These are phyloP conservation scores for Scopulariopsis brevicaulis DNA, from an alignment of 2,329 filamentous ascomycete genomes.

Conservation along the genomic window DNA sequence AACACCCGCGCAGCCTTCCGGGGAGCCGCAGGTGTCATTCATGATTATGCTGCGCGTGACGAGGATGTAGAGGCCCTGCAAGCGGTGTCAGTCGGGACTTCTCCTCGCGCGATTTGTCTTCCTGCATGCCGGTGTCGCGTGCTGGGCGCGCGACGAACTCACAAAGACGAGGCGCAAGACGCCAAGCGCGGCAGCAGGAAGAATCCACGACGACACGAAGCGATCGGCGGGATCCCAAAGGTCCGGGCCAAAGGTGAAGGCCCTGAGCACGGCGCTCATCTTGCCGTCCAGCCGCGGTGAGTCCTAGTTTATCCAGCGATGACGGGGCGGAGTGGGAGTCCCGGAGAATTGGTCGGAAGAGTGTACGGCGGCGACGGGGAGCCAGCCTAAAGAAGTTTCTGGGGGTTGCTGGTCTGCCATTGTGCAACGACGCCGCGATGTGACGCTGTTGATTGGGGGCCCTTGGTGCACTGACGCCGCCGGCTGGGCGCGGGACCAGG, in stretches of 20 bases:
- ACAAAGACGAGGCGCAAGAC: slow-evolving; percentile 42
- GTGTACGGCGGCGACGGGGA: not conserved
- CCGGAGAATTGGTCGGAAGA: not conserved
- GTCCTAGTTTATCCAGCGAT: not conserved
- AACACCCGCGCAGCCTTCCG: slow-evolving; percentile 31
- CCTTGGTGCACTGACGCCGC: too few relatives aligned
- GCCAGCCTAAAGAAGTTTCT: too few relatives aligned
- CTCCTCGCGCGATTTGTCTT: not conserved
- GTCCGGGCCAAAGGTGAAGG: slow-evolving; percentile 27
- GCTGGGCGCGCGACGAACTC: slow-evolving; percentile 15
- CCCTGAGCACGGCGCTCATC: slow-evolving; percentile 7
- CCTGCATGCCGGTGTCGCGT: not conserved
- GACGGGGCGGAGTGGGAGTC: not conserved
- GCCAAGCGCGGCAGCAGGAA: slow-evolving; percentile 55
- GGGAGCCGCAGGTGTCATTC: slow-evolving; percentile 38
- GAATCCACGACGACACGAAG: slow-evolving; percentile 71
- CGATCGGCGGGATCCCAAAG: slow-evolving; percentile 47
- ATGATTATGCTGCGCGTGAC: slow-evolving; percentile 58
- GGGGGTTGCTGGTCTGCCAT: too few relatives aligned
- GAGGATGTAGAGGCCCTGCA: slow-evolving; percentile 56
- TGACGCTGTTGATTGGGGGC: too few relatives aligned
- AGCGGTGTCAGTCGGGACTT: not conserved
- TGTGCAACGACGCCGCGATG: too few relatives aligned
- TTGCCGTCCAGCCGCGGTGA: not conserved
- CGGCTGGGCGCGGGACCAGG: too few relatives aligned